Base-by-base conservation (phyloP, 2,329 filamentous ascomycete species). In the Blastomyces silverae region DNA sequence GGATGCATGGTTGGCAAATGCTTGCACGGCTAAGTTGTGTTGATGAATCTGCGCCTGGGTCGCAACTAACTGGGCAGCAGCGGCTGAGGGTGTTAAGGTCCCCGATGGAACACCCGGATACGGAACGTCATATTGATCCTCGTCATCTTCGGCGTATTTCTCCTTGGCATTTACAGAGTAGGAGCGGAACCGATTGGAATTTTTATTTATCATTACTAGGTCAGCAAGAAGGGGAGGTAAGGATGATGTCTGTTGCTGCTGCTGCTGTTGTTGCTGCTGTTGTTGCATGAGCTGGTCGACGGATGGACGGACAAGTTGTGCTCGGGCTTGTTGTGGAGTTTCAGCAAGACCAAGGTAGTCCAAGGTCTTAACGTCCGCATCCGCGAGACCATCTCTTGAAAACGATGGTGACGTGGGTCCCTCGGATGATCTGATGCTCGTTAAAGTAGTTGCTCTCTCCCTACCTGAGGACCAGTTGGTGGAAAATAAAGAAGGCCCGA, bases 91-190 rank as follows among this genome's bases (percentile, higher is more conserved):
- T 0, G 85, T 87, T 67, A 87, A 75, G 2, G 82, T 81, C 31
- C 86, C 85, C 63, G 84, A 86, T 68, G 85, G 85, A 63, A 81
- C 75, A 62, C 80, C 79, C 56, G 83, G 82, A 72, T 86, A 87
- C 64, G 80, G 79, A 59, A 77, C 78, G 84, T 87, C 76, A 66
- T 89, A 91, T 20, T 90, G 88, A 66, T 92, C 89, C 34, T 92
- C 89, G 62, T 95, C 92, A 58, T 91, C 89, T 71, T 95, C 91
- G 2, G 90, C 92, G 72, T 97, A 97, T 76, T 94, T 95, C 75
- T 97, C 93, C 78, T 96, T 97, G 64, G 96, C 95, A 77, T 99
- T 99, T 69, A 99, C 94, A 0, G 94, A 99, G 77, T 97, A 97
- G 1, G 94, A 99, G 58, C 94, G 87, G 82, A 97, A 96, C 62